Conservation (phyloP, 1,284 basidiomycete genomes). For the Somion occarium region DNA sequence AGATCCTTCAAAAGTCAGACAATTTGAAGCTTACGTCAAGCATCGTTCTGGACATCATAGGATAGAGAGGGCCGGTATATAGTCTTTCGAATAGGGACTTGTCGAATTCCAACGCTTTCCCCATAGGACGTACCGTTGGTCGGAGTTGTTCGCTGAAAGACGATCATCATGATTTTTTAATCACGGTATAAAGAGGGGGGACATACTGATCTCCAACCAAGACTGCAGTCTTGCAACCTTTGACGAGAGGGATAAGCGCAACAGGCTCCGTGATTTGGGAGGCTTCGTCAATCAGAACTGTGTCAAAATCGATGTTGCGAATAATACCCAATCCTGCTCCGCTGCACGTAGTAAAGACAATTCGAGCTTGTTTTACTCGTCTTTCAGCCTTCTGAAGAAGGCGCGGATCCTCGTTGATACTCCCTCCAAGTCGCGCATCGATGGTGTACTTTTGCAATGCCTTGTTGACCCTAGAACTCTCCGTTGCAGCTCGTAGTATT, state of each 20-base stretch:
- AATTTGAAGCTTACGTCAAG: constrained; percentile 39
- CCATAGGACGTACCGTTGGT: constrained; percentile 56
- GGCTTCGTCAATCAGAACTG: constrained; percentile 63
- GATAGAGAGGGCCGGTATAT: constrained; percentile 35
- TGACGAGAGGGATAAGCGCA: constrained; percentile 59
- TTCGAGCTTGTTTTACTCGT: constrained; percentile 45
- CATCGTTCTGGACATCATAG: constrained; percentile 50
- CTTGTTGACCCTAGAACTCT: constrained; percentile 54
- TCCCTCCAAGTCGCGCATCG: constrained; percentile 56
- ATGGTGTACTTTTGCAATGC: constrained; percentile 53
- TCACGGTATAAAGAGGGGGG: not conserved
- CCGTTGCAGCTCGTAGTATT: constrained; percentile 61
- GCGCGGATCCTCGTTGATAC: constrained; percentile 53
- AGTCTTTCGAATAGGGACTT: constrained; percentile 57
- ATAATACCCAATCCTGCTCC: constrained; percentile 58
- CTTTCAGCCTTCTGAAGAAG: constrained; percentile 53
- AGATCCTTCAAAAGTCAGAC: not conserved
- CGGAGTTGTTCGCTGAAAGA: constrained; percentile 59
- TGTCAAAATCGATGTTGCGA: constrained; percentile 51
- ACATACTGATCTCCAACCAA: constrained; percentile 67
- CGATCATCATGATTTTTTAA: not conserved
- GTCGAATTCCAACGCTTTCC: constrained; percentile 50
- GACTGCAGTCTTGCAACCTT: constrained; percentile 50
- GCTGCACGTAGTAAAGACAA: constrained; percentile 63
- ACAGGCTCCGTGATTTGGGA: constrained; percentile 63